These are phyloP conservation scores for Flaveria ramosissima DNA, from an alignment of 129 eudicot species.

Conservation along the genomic window DNA sequence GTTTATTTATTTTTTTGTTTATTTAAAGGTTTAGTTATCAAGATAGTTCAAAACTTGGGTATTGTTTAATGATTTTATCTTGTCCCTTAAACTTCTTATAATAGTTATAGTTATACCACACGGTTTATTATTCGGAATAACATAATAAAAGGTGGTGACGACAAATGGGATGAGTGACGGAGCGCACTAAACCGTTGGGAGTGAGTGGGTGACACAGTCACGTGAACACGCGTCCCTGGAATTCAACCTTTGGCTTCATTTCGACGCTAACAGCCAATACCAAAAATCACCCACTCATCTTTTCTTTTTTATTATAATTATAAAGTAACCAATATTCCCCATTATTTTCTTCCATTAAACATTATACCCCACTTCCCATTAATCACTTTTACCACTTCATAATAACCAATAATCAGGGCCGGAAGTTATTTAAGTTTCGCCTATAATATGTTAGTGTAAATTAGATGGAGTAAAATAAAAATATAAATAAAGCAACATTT, in stretches of 20 bases:
- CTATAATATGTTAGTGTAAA: no score
- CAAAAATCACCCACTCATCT: not conserved
- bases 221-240: slow-evolving; percentile 24
- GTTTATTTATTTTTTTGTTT: no score
- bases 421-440: no score
- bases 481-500: no score
- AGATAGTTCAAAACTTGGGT: no score
- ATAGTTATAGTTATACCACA: no score
- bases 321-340: not conserved
- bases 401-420: no score
- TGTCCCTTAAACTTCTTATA: not conserved
- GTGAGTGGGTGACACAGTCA: slow-evolving; percentile 38
- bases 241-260: slow-evolving; percentile 33
- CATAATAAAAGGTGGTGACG: not conserved
- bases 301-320: not conserved
- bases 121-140: not conserved
- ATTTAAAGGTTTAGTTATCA: no score
- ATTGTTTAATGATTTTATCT: no score
- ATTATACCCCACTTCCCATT: slow-evolving; percentile 17
- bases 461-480: no score
- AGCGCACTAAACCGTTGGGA: slow-evolving; percentile 24
- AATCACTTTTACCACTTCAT: not conserved
- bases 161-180: not conserved
- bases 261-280: slow-evolving; percentile 27
- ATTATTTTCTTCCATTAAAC: not conserved